A percentile compares a stretch with the other conserved stretches of the same genome.
Evolutionary conservation across 2,329 filamentous ascomycete genomes (phyloP).

Genomic region (Aureobasidium lini): DNA sequence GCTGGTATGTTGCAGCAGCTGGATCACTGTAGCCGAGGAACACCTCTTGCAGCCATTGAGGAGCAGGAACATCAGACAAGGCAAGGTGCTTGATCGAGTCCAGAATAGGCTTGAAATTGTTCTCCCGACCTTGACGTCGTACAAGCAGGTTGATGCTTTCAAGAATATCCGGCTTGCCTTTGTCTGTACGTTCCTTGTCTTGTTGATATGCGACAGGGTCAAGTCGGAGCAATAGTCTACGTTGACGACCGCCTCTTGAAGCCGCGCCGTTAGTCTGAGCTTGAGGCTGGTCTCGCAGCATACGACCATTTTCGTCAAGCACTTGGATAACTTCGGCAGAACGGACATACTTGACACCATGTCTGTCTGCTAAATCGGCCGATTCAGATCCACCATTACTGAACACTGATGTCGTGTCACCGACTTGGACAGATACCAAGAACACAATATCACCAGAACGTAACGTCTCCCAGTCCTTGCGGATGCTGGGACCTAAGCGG

Average conservation of each 20-base stretch:
- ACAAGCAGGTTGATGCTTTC: slow-evolving; percentile 78
- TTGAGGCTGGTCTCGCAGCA: slow-evolving; percentile 48
- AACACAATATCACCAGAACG: slow-evolving; percentile 86
- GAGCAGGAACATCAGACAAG: slow-evolving; percentile 75
- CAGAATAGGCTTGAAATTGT: slow-evolving; percentile 92
- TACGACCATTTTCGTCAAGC: slow-evolving; percentile 73
- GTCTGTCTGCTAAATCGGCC: slow-evolving; percentile 41
- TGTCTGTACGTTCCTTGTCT: slow-evolving; percentile 59
- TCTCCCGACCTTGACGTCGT: slow-evolving; percentile 77
- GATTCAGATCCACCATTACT: slow-evolving; percentile 48
- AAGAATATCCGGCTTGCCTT: slow-evolving; percentile 72
- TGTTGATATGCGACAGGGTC: slow-evolving; percentile 70
- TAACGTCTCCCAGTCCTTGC: slow-evolving; percentile 83
- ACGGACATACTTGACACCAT: slow-evolving; percentile 62
- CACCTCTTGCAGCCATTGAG: slow-evolving; percentile 90
- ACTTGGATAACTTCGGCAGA: slow-evolving; percentile 81
- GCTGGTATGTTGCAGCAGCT: slow-evolving; percentile 75
- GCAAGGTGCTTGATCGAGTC: slow-evolving; percentile 85
- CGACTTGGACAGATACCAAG: slow-evolving; percentile 65
- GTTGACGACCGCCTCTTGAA: slow-evolving; percentile 46
- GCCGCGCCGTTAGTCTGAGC: slow-evolving; percentile 57
- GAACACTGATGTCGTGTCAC: slow-evolving; percentile 41
- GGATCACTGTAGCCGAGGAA: slow-evolving; percentile 97
- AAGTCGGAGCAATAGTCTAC: slow-evolving; percentile 71
- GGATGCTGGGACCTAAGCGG: slow-evolving; percentile 65